phyloP scores from a whole-genome alignment of 805 yeast species.

The Henningerozyma blattae region DNA sequence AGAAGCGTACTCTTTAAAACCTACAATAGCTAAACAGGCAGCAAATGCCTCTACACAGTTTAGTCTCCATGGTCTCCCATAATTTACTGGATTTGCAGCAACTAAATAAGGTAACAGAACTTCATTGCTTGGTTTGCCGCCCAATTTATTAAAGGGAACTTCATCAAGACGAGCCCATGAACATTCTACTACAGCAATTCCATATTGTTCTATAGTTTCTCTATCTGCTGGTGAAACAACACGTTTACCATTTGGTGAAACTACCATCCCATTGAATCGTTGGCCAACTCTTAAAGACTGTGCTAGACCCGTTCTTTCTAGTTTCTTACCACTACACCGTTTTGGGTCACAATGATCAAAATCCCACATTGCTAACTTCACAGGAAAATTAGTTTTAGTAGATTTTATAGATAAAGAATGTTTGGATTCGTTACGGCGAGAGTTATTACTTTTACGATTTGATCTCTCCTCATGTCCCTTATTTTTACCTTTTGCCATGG shows the following conservation, averaged over 20 bases:
- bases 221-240: constrained; percentile 84
- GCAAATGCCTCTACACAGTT: constrained; percentile 97
- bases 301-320: constrained; percentile 80
- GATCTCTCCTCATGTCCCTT: constrained; percentile 32
- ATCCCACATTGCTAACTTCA: constrained; percentile 96
- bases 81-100: constrained; percentile 95
- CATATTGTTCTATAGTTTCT: constrained; percentile 62
- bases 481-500: constrained; percentile 33
- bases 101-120: constrained; percentile 81
- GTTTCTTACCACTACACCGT: constrained; percentile 89
- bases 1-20: constrained; percentile 81
- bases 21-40: constrained; percentile 91
- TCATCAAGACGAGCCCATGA: constrained; percentile 98
- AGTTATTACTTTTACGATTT: too few relatives aligned
- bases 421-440: too few relatives aligned
- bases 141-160: constrained; percentile 86
- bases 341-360: constrained; percentile 98
- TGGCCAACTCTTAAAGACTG: constrained; percentile 79
- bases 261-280: constrained; percentile 81
- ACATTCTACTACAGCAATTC: constrained; percentile 98
- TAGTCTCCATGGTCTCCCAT: constrained; percentile 89
- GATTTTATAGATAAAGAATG: too few relatives aligned
- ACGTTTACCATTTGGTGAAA: constrained; percentile 83
- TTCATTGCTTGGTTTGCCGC: constrained; percentile 82
- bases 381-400: constrained; percentile 54